Conservation (phyloP, 768 basidiomycete species). For the Leccinum subgranulosum region DNA sequence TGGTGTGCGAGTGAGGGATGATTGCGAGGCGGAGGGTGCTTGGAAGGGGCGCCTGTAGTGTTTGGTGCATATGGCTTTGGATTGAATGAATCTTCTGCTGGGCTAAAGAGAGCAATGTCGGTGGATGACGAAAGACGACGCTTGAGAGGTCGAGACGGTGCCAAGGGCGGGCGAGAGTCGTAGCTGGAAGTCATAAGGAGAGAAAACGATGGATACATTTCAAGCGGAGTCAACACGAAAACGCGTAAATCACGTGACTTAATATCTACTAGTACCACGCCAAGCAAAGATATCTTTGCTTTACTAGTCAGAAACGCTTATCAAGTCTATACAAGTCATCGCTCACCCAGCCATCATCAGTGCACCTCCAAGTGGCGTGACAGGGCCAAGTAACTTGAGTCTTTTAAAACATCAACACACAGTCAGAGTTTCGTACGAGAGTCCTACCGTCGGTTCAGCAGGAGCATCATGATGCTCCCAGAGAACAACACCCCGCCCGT, state of each 20-base stretch:
- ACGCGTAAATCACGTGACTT: conserved; percentile 43
- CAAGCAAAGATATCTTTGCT: conserved; percentile 50
- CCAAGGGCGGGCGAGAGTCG: conserved; percentile 6
- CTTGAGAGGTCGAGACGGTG: conserved; percentile 39
- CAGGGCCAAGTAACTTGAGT: conserved; percentile 53
- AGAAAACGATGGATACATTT: conserved; percentile 29
- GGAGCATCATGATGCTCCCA: conserved; percentile 54
- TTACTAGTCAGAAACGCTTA: conserved; percentile 4
- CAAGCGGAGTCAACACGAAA: conserved; percentile 44
- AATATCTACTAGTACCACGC: conserved; percentile 37
- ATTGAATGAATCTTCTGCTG: conserved; percentile 61
- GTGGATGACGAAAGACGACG: conserved; percentile 46
- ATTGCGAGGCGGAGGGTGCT: conserved; percentile 29
- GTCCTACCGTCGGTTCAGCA: conserved; percentile 42
- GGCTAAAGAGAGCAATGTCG: conserved; percentile 59
- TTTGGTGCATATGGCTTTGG: conserved; percentile 61
- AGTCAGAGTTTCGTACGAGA: not conserved
- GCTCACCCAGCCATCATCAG: conserved; percentile 68
- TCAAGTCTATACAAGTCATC: not conserved
- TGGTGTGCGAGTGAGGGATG: conserved; percentile 40
- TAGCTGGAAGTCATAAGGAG: conserved; percentile 1
- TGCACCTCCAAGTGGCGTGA: conserved; percentile 65
- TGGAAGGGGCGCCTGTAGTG: conserved; percentile 19
- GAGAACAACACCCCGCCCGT: conserved; percentile 60
- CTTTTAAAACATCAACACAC: conserved; percentile 24